These are phyloP conservation scores for Cercospora janseana DNA, from an alignment of 2,329 filamentous ascomycete genomes.

Conservation along the genomic window DNA sequence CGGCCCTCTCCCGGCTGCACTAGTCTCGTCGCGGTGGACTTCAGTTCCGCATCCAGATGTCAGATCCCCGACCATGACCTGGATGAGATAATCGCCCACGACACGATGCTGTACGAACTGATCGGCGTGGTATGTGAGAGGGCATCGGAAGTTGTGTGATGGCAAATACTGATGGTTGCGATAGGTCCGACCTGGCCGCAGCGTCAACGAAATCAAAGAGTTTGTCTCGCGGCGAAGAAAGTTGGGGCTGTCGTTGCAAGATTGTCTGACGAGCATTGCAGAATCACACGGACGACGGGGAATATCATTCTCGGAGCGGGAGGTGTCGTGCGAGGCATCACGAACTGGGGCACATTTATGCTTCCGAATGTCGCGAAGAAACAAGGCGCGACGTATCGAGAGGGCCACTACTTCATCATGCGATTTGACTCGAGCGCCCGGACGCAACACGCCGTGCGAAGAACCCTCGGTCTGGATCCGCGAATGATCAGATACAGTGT, in stretches of 20 bases:
- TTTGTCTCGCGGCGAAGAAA: constrained; percentile 53
- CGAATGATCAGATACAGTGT: constrained; percentile 83
- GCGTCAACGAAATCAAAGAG: constrained; percentile 91
- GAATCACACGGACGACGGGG: constrained; percentile 84
- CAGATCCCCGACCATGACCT: constrained; percentile 1
- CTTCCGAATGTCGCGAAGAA: constrained; percentile 76
- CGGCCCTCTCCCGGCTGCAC: background rate
- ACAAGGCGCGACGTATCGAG: constrained; percentile 77
- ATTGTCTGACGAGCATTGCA: constrained; percentile 41
- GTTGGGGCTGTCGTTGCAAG: background rate
- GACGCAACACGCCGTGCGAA: constrained; percentile 72
- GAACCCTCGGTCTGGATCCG: constrained; percentile 79
- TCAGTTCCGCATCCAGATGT: constrained; percentile 8
- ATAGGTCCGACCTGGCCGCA: constrained; percentile 83
- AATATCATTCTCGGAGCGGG: constrained; percentile 76
- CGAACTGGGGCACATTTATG: constrained; percentile 92
- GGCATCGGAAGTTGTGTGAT: background rate
- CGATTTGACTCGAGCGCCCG: constrained; percentile 78
- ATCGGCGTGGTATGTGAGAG: constrained; percentile 75
- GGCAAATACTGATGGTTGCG: constrained; percentile 21
- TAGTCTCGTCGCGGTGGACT: background rate
- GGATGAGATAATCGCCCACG: background rate
- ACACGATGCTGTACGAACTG: constrained; percentile 82
- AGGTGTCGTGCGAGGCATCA: constrained; percentile 86
- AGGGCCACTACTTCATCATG: constrained; percentile 97